phyloP scores from a whole-genome alignment of 2,329 filamentous ascomycete genomes.

The Pseudogymnoascus sp. region DNA sequence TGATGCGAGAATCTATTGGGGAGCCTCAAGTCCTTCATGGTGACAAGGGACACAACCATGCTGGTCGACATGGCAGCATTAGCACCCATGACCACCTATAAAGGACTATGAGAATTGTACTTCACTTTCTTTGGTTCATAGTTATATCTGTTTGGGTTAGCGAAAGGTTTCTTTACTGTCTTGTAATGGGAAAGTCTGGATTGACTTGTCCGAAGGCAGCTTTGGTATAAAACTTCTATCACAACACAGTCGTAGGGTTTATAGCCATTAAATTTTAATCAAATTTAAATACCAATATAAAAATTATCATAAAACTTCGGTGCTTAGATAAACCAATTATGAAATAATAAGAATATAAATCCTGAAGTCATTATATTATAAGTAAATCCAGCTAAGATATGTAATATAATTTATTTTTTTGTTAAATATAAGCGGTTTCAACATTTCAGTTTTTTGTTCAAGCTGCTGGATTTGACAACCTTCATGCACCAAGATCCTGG shows the following conservation, averaged over 20 bases:
- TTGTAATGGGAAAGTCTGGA: not conserved
- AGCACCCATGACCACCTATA: slow-evolving; percentile 5
- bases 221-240: not conserved
- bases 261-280: slow-evolving; percentile 2
- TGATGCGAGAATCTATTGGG: slow-evolving; percentile 40
- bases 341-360: too few species aligned
- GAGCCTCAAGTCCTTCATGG: slow-evolving; percentile 38
- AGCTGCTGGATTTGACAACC: too few species aligned
- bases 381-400: too few species aligned
- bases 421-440: too few species aligned
- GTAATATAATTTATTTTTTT: too few species aligned
- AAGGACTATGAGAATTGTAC: not conserved
- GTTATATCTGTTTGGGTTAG: not conserved
- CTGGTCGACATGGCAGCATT: slow-evolving; percentile 37
- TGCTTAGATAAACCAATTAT: too few species aligned
- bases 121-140: not conserved
- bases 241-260: not conserved
- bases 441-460: too few species aligned
- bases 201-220: not conserved
- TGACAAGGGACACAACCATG: slow-evolving; percentile 36
- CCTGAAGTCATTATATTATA: too few species aligned
- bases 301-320: slow-evolving; percentile 31
- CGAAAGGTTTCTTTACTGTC: not conserved
- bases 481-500: too few species aligned
- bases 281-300: slow-evolving; percentile 42